A percentile compares a stretch with the other conserved stretches of the same genome.
Evolutionary conservation across 441 rosid species (phyloP).

Genomic region (Melianthus villosus): DNA sequence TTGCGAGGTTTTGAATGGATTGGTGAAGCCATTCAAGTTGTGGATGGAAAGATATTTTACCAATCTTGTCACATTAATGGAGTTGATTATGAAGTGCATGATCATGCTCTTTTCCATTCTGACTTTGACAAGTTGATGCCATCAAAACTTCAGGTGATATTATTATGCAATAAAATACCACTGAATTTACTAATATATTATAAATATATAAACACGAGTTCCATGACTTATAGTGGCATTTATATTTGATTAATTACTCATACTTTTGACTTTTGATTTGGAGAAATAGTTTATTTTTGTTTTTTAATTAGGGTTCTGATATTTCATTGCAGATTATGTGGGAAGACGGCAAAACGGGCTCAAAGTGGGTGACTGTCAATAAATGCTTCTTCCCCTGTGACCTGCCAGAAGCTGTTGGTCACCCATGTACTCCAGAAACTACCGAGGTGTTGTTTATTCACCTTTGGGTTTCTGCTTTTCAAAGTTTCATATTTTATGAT

Average conservation of each 20-base stretch:
- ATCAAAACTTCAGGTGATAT: constrained; percentile 51
- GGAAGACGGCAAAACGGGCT: constrained; percentile 42
- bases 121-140: constrained; percentile 27
- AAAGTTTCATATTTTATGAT: neutral
- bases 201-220: no score
- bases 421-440: constrained; percentile 41
- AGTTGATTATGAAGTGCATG: constrained; percentile 34
- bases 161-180: no score
- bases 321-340: constrained; percentile 45
- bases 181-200: constrained; percentile 2
- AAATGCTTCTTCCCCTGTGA: constrained; percentile 48
- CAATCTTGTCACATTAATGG: constrained; percentile 34
- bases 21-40: constrained; percentile 21
- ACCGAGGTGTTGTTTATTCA: constrained; percentile 31
- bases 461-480: neutral
- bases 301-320: neutral
- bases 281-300: no score
- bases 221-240: no score
- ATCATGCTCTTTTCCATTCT: constrained; percentile 38
- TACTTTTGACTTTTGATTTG: no score
- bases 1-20: constrained; percentile 27
- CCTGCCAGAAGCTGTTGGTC: constrained; percentile 47
- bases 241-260: no score
- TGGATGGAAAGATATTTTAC: constrained; percentile 35
- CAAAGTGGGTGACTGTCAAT: constrained; percentile 41